Base-by-base conservation (phyloP, 495 filamentous ascomycete genomes). In the Lasiosphaeris hirsuta region DNA sequence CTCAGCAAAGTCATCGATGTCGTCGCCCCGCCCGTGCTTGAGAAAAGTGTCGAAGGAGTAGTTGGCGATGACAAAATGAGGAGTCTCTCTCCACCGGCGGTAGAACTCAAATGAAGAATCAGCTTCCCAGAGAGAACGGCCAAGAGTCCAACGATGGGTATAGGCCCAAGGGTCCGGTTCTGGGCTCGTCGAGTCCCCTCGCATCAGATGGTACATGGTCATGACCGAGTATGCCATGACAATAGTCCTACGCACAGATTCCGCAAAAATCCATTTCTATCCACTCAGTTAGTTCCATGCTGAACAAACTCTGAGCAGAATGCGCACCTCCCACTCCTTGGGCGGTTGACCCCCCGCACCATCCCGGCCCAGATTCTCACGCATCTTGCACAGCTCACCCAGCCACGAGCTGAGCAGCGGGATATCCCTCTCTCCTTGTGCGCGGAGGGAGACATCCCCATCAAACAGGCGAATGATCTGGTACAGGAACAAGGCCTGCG, bases 381-480 rank as follows among this genome's bases (percentile, higher is more conserved):
- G 61, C 11, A 74, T 37, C 36, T 67, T 64, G 15, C 59, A 61
- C 19, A 75, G 58, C 0, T 73, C 71, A 36, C 34, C 61, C 13
- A 65, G 61, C 71, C 71, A 73, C 4, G 63, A 51, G 30, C 62
- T 41, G 13, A 73, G 18, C 13, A 75, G n/a, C 6, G 64, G 55
- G 56, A 71, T 59, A 23, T 72, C 69, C 9, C 62, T 54, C 30
- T 74, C 71, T 11, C 52, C 73, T 42, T 73, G 61, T 8, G 69
- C 57, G 7, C 67, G 57, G 37, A 72, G 61, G 2, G 60, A 42
- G 9, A 73, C 49, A 44, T 76, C 72, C 9, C 69, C 73, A 43
- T 75, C 71, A 52, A 74, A 69, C 40, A 75, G 60, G n/a, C 72
- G 64, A 51, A 74, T 74, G 6, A 60, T 65, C 37, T 75, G 67